These are phyloP conservation scores for Zygosaccharomyces gambellarensis DNA, from an alignment of 805 yeast genomes.

Conservation along the genomic window DNA sequence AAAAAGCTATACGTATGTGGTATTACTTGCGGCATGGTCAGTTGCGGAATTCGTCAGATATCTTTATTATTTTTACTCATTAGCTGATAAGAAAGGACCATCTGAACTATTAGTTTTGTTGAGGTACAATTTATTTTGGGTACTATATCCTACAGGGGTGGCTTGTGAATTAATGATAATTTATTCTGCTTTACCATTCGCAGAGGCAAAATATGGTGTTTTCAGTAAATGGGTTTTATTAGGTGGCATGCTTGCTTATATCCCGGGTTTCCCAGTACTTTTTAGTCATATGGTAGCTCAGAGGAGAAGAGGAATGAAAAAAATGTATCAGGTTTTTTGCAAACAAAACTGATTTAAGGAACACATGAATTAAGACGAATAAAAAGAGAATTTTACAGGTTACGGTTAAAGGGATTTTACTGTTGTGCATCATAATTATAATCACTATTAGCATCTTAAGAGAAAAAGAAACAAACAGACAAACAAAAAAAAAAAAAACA, in stretches of 20 bases:
- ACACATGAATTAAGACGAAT: neutral
- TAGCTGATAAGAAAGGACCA: constrained; percentile 38
- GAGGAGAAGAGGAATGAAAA: constrained; percentile 68
- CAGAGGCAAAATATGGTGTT: constrained; percentile 47
- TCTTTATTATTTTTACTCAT: constrained; percentile 54
- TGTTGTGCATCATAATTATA: neutral
- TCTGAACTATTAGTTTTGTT: constrained; percentile 63
- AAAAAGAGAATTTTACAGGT: neutral
- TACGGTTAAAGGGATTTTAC: constrained; percentile 1
- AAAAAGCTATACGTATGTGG: constrained; percentile 52
- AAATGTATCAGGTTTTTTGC: constrained; percentile 19
- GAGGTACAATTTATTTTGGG: constrained; percentile 77
- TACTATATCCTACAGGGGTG: constrained; percentile 91
- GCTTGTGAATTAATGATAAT: constrained; percentile 71
- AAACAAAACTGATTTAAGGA: constrained; percentile 4
- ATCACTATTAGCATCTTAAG: neutral
- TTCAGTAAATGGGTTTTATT: constrained; percentile 54
- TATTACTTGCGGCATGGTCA: constrained; percentile 84
- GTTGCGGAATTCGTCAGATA: constrained; percentile 89
- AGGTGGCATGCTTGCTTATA: constrained; percentile 57
- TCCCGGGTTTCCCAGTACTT: constrained; percentile 82
- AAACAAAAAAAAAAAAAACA: neutral
- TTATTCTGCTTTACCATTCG: constrained; percentile 65
- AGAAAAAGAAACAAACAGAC: neutral
- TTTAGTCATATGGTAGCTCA: constrained; percentile 87